Conservation (phyloP, 352 stramenopile species). For the Phytopythium ostracodes region DNA sequence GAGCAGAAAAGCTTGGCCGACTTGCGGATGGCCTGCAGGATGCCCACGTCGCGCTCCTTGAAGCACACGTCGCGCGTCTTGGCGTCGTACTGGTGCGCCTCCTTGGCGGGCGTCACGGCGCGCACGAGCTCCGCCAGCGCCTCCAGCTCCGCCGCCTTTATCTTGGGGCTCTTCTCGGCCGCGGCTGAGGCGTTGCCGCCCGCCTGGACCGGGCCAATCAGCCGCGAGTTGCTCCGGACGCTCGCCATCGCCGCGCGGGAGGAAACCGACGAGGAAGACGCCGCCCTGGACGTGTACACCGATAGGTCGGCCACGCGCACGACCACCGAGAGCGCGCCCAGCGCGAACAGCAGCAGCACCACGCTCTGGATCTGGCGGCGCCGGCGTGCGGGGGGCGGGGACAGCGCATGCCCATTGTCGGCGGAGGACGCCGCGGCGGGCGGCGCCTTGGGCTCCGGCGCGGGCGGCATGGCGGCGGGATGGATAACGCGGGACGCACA, state of each 20-base stretch:
- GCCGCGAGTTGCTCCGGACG: not conserved
- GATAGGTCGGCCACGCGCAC: constrained; percentile 20
- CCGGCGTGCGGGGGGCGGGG: too few relatives aligned
- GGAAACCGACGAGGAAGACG: not conserved
- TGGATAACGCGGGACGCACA: too few relatives aligned
- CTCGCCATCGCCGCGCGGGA: constrained; percentile 3
- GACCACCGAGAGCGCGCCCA: constrained; percentile 21
- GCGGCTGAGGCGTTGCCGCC: constrained; percentile 7
- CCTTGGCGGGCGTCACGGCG: constrained; percentile 14
- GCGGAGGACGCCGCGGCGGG: too few relatives aligned
- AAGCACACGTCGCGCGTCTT: constrained; percentile 23
- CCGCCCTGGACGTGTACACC: constrained; percentile 6
- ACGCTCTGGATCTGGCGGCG: constrained; percentile 16
- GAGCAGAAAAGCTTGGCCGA: constrained; percentile 21
- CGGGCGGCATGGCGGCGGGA: too few relatives aligned
- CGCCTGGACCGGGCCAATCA: not conserved
- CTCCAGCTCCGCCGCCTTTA: constrained; percentile 14
- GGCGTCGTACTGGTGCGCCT: constrained; percentile 18
- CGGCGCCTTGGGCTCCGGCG: too few relatives aligned
- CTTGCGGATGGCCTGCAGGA: constrained; percentile 20
- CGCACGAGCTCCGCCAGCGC: constrained; percentile 13
- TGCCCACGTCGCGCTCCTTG: constrained; percentile 28
- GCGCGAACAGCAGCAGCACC: constrained; percentile 16
- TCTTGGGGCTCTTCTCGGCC: constrained; percentile 9
- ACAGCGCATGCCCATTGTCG: too few relatives aligned